Evolutionary conservation across 2,329 filamentous ascomycete species (phyloP).

Genomic region (Penicillium sumatraense): DNA sequence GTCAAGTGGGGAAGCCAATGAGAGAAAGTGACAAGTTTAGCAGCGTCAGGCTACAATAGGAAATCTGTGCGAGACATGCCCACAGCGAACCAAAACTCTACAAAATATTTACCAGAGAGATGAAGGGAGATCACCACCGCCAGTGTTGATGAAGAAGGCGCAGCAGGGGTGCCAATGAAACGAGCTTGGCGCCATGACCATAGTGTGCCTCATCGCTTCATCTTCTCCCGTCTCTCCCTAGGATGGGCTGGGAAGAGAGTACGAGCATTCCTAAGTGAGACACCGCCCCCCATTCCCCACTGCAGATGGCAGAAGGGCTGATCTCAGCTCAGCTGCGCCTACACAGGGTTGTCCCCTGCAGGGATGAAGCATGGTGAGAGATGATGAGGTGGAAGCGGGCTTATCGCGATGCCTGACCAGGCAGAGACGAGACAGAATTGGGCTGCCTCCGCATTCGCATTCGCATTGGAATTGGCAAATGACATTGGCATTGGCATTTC

Average conservation of each 20-base stretch:
- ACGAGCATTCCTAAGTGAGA: conserved; percentile 2
- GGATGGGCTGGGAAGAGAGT: neutral
- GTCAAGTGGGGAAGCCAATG: neutral
- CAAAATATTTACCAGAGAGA: neutral
- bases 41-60: neutral
- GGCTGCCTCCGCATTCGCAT: neutral
- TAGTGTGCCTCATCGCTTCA: neutral
- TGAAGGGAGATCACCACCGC: no score
- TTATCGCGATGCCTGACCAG: neutral
- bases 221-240: neutral
- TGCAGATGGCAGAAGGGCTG: neutral
- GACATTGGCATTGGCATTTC: neutral
- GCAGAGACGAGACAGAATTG: neutral
- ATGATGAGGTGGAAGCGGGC: neutral
- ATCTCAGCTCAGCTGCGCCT: neutral
- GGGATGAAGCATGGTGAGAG: no score
- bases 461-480: neutral
- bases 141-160: neutral
- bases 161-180: neutral
- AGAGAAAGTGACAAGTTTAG: neutral
- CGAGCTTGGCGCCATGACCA: neutral
- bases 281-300: neutral
- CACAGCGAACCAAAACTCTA: neutral
- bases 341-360: neutral
- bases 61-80: neutral